These are phyloP conservation scores for Scheffersomyces cryptocercus DNA, from an alignment of 1,139 yeast genomes.

Conservation along the genomic window DNA sequence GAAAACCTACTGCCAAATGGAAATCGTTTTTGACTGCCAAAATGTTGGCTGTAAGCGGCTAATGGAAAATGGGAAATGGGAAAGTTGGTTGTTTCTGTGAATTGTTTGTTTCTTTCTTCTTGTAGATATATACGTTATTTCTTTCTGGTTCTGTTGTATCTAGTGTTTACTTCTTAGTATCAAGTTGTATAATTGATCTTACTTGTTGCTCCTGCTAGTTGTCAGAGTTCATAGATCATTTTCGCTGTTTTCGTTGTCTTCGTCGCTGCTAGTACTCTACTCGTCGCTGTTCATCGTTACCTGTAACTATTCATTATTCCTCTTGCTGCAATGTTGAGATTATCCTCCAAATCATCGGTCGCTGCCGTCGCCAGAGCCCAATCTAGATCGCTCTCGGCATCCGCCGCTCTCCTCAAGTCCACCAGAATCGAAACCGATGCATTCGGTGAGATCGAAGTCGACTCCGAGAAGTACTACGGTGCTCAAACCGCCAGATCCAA, in stretches of 20 bases:
- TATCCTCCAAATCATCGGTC: constrained; percentile 7
- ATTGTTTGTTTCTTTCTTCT: too few species aligned
- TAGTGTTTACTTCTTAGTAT: too few species aligned
- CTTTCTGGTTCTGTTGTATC: too few species aligned
- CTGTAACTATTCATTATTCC: neutral
- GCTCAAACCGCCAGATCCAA: constrained; percentile 96
- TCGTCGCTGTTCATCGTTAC: too few species aligned
- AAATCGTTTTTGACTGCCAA: neutral
- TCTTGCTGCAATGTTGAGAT: constrained; percentile 31
- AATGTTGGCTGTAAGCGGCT: neutral
- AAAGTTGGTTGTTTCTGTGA: too few species aligned
- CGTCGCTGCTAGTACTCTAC: neutral
- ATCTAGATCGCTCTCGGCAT: constrained; percentile 30
- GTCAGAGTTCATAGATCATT: constrained; percentile 5
- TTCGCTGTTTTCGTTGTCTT: neutral
- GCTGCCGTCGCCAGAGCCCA: constrained; percentile 17
- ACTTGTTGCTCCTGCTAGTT: constrained; percentile 1
- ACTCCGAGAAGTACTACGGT: constrained; percentile 87
- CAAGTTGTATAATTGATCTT: neutral
- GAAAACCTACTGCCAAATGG: too few species aligned
- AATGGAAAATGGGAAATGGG: neutral
- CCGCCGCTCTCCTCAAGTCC: constrained; percentile 24
- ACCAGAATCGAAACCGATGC: constrained; percentile 89
- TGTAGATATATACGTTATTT: too few species aligned
- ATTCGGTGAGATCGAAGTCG: constrained; percentile 93